Evolutionary conservation across 2,329 filamentous ascomycete species (phyloP).

Genomic region (Verticillium longisporum): DNA sequence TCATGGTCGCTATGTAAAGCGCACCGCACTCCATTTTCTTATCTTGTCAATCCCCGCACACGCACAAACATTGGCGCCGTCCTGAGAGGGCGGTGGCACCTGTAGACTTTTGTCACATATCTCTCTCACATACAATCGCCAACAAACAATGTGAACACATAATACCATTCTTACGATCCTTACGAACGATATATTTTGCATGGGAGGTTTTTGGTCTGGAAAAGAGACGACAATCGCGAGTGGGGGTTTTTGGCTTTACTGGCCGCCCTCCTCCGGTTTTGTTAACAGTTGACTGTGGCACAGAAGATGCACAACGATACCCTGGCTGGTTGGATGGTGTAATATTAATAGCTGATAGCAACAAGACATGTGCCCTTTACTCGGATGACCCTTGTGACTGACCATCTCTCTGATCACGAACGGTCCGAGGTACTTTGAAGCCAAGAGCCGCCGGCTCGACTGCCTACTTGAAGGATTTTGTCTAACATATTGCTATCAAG

Average conservation of each 20-base stretch:
- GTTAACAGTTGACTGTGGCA: slow-evolving; percentile 5
- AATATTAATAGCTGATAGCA: slow-evolving; percentile 8
- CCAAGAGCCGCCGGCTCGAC: too few species aligned
- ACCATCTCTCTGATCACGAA: neutral
- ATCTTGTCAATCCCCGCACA: slow-evolving; percentile 2
- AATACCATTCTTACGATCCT: slow-evolving; percentile 52
- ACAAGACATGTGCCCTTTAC: neutral
- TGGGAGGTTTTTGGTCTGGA: slow-evolving; percentile 13
- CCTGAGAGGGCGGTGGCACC: slow-evolving; percentile 2
- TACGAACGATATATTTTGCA: slow-evolving; percentile 31
- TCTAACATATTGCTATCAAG: too few species aligned
- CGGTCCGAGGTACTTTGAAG: too few species aligned
- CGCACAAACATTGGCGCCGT: neutral
- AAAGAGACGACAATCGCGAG: neutral
- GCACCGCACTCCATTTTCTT: slow-evolving; percentile 1
- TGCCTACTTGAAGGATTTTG: too few species aligned
- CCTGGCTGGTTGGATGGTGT: slow-evolving; percentile 9
- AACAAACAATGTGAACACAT: slow-evolving; percentile 15
- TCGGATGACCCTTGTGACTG: neutral
- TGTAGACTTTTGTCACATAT: slow-evolving; percentile 1
- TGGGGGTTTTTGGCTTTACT: neutral
- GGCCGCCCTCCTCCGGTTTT: neutral
- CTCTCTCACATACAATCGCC: slow-evolving; percentile 10
- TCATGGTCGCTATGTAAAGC: slow-evolving; percentile 25
- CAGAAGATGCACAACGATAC: slow-evolving; percentile 4